These are phyloP conservation scores for Leccinum incarnatum DNA, from an alignment of 768 basidiomycete genomes.

Conservation along the genomic window DNA sequence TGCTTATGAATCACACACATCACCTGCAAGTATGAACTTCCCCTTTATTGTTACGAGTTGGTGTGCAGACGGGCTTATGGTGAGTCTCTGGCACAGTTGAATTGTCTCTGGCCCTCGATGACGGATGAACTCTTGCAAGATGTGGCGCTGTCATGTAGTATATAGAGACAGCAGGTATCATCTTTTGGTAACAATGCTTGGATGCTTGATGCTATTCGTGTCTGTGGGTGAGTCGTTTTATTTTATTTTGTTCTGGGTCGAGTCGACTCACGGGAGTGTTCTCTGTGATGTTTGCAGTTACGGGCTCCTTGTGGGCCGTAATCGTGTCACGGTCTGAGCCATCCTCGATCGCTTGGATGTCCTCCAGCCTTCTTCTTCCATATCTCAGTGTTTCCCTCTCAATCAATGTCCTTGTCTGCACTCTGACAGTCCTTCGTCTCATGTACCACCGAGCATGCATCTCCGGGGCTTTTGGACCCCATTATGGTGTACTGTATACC, in stretches of 20 bases:
- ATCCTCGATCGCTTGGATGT: slow-evolving; percentile 26
- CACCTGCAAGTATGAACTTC: slow-evolving; percentile 25
- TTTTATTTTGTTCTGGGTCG: neutral
- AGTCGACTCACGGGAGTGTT: neutral
- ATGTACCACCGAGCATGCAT: slow-evolving; percentile 29
- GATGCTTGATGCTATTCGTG: slow-evolving; percentile 21
- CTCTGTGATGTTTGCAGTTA: slow-evolving; percentile 14
- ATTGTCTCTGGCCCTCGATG: neutral
- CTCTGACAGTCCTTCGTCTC: slow-evolving; percentile 32
- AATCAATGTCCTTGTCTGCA: slow-evolving; percentile 31
- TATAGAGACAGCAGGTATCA: slow-evolving; percentile 28
- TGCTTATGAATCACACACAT: slow-evolving; percentile 21
- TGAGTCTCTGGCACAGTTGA: slow-evolving; percentile 3
- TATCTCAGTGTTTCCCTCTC: slow-evolving; percentile 33
- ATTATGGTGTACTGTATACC: slow-evolving; percentile 27
- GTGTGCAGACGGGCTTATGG: slow-evolving; percentile 31
- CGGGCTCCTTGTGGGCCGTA: slow-evolving; percentile 29
- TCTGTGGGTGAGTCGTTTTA: slow-evolving; percentile 20
- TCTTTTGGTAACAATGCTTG: slow-evolving; percentile 14
- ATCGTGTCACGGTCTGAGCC: slow-evolving; percentile 26
- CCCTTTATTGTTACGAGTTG: slow-evolving; percentile 31
- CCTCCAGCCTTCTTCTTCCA: slow-evolving; percentile 31
- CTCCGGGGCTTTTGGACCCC: slow-evolving; percentile 25
- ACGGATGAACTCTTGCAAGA: slow-evolving; percentile 12
- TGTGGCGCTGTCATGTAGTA: slow-evolving; percentile 34